These are phyloP conservation scores for Coniferiporia sulphurascens DNA, from an alignment of 1,284 basidiomycete species.

Conservation along the genomic window DNA sequence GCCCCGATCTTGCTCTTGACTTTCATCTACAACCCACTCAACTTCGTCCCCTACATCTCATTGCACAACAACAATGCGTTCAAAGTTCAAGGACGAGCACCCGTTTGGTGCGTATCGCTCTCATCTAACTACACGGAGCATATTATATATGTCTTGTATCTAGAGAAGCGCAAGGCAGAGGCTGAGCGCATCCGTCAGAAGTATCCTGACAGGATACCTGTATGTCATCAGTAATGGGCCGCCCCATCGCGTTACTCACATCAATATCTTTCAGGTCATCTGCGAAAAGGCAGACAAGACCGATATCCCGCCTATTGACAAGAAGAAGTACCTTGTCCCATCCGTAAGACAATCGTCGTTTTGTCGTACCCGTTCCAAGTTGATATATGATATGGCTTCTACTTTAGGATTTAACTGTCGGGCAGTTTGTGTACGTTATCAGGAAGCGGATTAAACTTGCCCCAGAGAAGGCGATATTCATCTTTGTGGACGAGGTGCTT, in stretches of 20 bases:
- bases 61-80: constrained; percentile 60
- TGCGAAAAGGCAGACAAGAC: constrained; percentile 99
- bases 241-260: constrained; percentile 20
- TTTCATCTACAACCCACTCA: constrained; percentile 9
- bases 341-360: constrained; percentile 53
- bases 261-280: constrained; percentile 69
- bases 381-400: constrained; percentile 15
- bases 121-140: not conserved
- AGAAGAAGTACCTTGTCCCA: constrained; percentile 99
- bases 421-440: constrained; percentile 99
- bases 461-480: constrained; percentile 99
- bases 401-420: constrained; percentile 89
- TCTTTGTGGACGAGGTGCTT: constrained; percentile 97
- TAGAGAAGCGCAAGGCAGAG: constrained; percentile 98
- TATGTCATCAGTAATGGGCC: constrained; percentile 39
- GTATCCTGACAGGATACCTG: constrained; percentile 97
- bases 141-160: constrained; percentile 21
- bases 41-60: not conserved
- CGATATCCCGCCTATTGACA: constrained; percentile 99
- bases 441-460: constrained; percentile 99
- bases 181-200: constrained; percentile 97
- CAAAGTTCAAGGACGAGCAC: constrained; percentile 99
- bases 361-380: constrained; percentile 18
- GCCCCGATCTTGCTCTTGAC: constrained; percentile 15
- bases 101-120: constrained; percentile 72